Evolutionary conservation across 2,329 filamentous ascomycete species (phyloP), one percentile per base, ranked within the genome.

Genomic region (Nothomitra cinnamomea): DNA sequence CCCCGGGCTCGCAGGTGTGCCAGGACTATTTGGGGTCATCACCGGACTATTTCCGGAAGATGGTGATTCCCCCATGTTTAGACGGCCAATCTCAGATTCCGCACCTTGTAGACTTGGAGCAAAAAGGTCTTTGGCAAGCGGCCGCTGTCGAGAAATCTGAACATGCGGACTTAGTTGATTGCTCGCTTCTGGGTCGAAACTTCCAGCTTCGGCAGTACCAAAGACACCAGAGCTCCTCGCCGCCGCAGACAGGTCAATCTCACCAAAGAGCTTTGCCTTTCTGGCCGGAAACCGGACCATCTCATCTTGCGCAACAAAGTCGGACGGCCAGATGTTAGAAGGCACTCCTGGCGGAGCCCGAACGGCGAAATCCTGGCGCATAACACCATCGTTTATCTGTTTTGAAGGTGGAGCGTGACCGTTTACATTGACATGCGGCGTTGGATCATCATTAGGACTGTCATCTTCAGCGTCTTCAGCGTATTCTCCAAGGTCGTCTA

Each of bases 401-500:
- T 28, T 25, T 22, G 52, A 32, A 7, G 12, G 24, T 1, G 10
- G 21, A 17, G 10, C 41, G 15, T 24, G 24, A 7, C 41, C n/a
- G 10, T 64, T 63, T 2, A 64, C 66, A 12, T 65, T 60, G 41
- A 64, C 58, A 53, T n/a, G n/a, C n/a, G n/a, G n/a, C n/a, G n/a
- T n/a, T n/a, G n/a, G n/a, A n/a, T n/a, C n/a, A n/a, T n/a, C n/a
- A n/a, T n/a, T n/a, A n/a, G n/a, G n/a, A n/a, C n/a, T n/a, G 56
- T 51, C 76, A 56, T 72, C 67, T 25, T 70, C 60, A 24, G 69
- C 68, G 10, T 69, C 69, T 42, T 69, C 67, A 1, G 58, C 55
- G 51, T 65, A 71, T n/a, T 79, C 67, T 15, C 79, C 72, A 19
- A 72, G 73, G 43, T 80, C 75, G 49, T 84, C 80, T 3, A 79